phyloP scores from a whole-genome alignment of 2,329 filamentous ascomycete genomes.

The Graphilbum fragrans region DNA sequence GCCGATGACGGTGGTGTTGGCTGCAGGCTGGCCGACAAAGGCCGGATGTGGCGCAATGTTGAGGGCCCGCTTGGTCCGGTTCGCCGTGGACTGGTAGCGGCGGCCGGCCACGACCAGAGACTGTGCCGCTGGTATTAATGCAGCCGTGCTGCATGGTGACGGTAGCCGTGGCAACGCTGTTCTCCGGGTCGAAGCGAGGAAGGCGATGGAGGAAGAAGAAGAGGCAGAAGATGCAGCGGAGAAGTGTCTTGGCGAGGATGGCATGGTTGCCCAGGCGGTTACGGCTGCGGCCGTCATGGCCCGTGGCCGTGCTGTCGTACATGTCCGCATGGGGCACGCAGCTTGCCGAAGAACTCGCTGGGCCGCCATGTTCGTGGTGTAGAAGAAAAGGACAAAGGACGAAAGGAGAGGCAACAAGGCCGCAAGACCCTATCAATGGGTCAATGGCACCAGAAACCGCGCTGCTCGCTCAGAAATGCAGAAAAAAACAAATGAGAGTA shows the following conservation, averaged over 20 bases:
- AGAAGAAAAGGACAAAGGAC: not conserved
- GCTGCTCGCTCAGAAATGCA: no score
- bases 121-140: not conserved
- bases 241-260: no score
- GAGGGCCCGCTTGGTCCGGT: slow-evolving; percentile 43
- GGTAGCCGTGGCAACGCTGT: not conserved
- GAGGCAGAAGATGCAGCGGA: no score
- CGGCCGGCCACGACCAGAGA: slow-evolving; percentile 1
- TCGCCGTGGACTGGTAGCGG: slow-evolving; percentile 36
- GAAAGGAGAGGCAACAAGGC: no score
- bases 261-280: not conserved
- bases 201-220: no score
- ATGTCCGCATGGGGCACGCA: slow-evolving; percentile 3
- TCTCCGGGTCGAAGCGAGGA: no score
- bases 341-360: slow-evolving; percentile 6
- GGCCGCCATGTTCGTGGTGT: slow-evolving; percentile 4
- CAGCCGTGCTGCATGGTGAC: not conserved
- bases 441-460: no score
- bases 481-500: no score
- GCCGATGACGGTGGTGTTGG: not conserved
- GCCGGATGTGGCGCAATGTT: slow-evolving; percentile 49
- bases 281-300: not conserved
- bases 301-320: not conserved
- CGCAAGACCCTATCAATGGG: no score
- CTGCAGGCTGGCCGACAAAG: slow-evolving; percentile 28